Conservation (phyloP, 179 eudicot species). For the Beta lomatogona region DNA sequence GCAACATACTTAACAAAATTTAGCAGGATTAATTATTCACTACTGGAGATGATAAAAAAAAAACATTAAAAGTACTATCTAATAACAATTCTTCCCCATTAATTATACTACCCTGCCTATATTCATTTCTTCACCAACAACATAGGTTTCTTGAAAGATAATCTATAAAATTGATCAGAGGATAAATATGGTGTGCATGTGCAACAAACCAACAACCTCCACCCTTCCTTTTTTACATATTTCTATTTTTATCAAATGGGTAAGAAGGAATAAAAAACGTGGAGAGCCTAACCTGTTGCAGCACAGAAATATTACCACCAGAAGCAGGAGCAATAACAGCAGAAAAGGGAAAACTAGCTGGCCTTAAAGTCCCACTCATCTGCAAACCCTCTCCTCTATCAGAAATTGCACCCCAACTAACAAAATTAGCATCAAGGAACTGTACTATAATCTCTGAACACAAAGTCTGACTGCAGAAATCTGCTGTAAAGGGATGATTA, state of each 20-base stretch:
- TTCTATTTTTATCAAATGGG: neutral
- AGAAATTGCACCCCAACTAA: slow-evolving; percentile 75
- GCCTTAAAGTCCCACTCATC: slow-evolving; percentile 54
- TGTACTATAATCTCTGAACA: slow-evolving; percentile 75
- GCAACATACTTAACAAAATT: neutral
- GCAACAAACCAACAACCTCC: slow-evolving; percentile 12
- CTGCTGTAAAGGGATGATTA: slow-evolving; percentile 63
- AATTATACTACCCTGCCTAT: neutral
- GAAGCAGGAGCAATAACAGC: slow-evolving; percentile 80
- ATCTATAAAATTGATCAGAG: neutral
- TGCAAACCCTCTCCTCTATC: slow-evolving; percentile 70
- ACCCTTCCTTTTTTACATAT: neutral
- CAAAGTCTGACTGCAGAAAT: slow-evolving; percentile 70
- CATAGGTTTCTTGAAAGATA: slow-evolving; percentile 10
- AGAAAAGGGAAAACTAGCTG: slow-evolving; percentile 74
- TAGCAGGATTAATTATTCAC: neutral
- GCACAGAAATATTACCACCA: slow-evolving; percentile 64
- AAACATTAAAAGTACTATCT: neutral
- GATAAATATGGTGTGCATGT: slow-evolving; percentile 15
- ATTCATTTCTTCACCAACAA: slow-evolving; percentile 5
- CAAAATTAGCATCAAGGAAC: slow-evolving; percentile 84
- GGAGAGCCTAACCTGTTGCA: slow-evolving; percentile 63
- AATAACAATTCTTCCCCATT: neutral
- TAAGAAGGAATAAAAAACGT: neutral
- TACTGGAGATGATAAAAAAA: neutral